Evolutionary conservation across 164 flowering plant species (phyloP).

Genomic region (Echeveria elegans): DNA sequence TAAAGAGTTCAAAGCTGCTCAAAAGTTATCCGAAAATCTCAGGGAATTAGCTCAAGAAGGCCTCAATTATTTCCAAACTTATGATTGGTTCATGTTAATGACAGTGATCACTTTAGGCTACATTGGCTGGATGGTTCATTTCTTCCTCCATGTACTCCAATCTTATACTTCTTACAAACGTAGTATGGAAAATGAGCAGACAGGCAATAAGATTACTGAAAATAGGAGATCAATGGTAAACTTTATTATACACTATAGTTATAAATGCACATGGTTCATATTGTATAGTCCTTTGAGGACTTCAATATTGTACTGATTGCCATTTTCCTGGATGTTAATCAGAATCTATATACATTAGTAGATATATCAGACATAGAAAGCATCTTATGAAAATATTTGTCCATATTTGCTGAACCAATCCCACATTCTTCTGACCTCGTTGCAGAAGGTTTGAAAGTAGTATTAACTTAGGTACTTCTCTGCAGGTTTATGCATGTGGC

Average conservation of each 20-base stretch:
- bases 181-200: conserved; percentile 30
- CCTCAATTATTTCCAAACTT: conserved; percentile 93
- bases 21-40: conserved; percentile 48
- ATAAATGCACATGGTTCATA: neutral
- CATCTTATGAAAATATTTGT: neutral
- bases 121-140: conserved; percentile 83
- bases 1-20: conserved; percentile 52
- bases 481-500: conserved; percentile 64
- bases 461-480: conserved; percentile 8
- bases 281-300: neutral
- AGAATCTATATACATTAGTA: too few species aligned
- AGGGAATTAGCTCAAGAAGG: conserved; percentile 76
- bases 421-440: neutral
- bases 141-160: conserved; percentile 76
- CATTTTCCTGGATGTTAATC: too few species aligned
- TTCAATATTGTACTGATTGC: neutral
- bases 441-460: neutral
- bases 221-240: conserved; percentile 32
- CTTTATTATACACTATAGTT: conserved; percentile 11
- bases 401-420: neutral
- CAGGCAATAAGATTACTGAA: conserved; percentile 15
- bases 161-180: conserved; percentile 55
- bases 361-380: neutral
- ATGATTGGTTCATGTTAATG: conserved; percentile 98
- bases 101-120: conserved; percentile 79